A percentile compares a stretch with the other conserved stretches of the same genome.
phyloP scores from a whole-genome alignment of 768 basidiomycete genomes.

The Sporobolomyces roseus region DNA sequence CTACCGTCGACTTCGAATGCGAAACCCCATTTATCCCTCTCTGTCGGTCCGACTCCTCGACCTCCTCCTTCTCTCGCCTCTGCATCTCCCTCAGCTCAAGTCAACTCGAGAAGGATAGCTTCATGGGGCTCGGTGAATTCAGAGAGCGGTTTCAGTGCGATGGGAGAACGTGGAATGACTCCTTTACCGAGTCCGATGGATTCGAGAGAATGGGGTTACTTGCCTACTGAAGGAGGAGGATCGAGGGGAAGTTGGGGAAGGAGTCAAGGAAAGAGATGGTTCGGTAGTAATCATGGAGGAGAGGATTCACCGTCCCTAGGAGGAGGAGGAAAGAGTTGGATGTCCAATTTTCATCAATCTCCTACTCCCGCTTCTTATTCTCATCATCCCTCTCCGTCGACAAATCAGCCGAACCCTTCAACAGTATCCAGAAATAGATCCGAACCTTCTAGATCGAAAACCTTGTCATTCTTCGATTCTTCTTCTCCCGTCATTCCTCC shows the following conservation, averaged over 20 bases:
- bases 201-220: conserved; percentile 25
- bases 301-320: not conserved
- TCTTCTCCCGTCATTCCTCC: conserved; percentile 3
- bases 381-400: not conserved
- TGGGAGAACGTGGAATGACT: conserved; percentile 13
- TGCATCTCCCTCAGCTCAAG: not conserved
- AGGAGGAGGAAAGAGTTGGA: not conserved
- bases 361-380: not conserved
- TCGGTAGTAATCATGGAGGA: not conserved
- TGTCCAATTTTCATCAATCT: conserved; percentile 2
- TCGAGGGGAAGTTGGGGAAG: not conserved
- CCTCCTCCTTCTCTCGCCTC: conserved; percentile 9
- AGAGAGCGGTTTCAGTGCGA: not conserved
- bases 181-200: conserved; percentile 26
- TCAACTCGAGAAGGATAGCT: conserved; percentile 13
- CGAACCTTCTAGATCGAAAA: conserved; percentile 26
- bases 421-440: not conserved
- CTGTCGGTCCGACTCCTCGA: not conserved
- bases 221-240: conserved; percentile 2
- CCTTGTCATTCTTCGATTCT: conserved; percentile 37
- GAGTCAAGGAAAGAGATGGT: conserved; percentile 1
- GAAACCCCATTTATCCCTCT: conserved; percentile 8
- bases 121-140: conserved; percentile 36
- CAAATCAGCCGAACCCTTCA: not conserved
- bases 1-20: not conserved